These are phyloP conservation scores for Cylindrotheca closterium DNA, from an alignment of 108 stramenopile genomes.

Conservation along the genomic window DNA sequence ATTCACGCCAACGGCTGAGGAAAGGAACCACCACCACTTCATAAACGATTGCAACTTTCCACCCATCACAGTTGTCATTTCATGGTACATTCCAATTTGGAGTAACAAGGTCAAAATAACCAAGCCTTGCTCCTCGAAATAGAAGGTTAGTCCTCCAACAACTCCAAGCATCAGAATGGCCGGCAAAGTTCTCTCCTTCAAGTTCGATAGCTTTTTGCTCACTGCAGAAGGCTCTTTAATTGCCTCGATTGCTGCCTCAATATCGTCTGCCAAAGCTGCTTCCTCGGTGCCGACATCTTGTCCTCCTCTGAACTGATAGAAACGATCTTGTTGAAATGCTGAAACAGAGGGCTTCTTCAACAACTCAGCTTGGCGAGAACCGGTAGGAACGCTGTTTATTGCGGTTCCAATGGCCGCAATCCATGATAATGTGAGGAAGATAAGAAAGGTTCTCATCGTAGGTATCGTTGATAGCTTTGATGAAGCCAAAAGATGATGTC, in stretches of 20 bases:
- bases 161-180: conserved; percentile 55
- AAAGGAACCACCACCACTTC: conserved; percentile 76
- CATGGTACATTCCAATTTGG: conserved; percentile 57
- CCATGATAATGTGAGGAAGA: too few species aligned
- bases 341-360: too few species aligned
- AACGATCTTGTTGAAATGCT: too few species aligned
- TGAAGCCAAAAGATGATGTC: too few species aligned
- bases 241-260: not conserved
- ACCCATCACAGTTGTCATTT: conserved; percentile 45
- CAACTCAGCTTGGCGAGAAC: too few species aligned
- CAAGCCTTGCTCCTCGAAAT: conserved; percentile 46
- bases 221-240: not conserved
- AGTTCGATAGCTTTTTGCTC: conserved; percentile 2
- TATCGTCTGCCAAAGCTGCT: not conserved
- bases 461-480: too few species aligned
- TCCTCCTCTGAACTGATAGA: too few species aligned
- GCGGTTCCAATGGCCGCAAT: too few species aligned
- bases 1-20: conserved; percentile 25
- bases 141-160: conserved; percentile 17
- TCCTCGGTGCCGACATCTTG: not conserved
- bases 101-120: conserved; percentile 44
- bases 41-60: conserved; percentile 11
- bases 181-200: conserved; percentile 23
- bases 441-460: too few species aligned
- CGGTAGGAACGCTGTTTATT: too few species aligned